phyloP scores from a whole-genome alignment of 1,284 basidiomycete genomes.

The Malassezia slooffiae region DNA sequence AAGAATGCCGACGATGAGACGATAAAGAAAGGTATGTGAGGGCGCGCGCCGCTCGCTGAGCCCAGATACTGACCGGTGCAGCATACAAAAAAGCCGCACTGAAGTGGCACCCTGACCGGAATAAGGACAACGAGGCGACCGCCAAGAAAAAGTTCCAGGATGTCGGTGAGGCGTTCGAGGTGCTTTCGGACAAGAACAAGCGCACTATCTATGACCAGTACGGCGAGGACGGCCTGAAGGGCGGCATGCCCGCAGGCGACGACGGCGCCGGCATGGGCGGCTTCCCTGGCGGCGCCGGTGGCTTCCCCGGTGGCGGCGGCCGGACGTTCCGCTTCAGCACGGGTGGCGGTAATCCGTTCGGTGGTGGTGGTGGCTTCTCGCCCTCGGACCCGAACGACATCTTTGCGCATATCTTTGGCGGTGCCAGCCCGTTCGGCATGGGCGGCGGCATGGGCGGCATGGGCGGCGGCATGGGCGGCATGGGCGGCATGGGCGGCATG shows the following conservation, averaged over 20 bases:
- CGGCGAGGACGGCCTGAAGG: slow-evolving; percentile 88
- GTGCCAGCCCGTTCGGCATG: slow-evolving; percentile 24
- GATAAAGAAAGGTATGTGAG: slow-evolving; percentile 32
- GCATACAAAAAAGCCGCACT: slow-evolving; percentile 53
- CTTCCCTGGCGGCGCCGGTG: slow-evolving; percentile 19
- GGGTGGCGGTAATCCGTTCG: slow-evolving; percentile 12
- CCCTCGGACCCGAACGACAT: slow-evolving; percentile 72
- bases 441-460: slow-evolving; percentile 24
- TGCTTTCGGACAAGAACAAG: slow-evolving; percentile 85
- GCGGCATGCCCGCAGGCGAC: slow-evolving; percentile 43
- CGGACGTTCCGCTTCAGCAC: slow-evolving; percentile 28
- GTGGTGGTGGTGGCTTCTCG: slow-evolving; percentile 36
- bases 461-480: slow-evolving; percentile 19
- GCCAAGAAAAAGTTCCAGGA: slow-evolving; percentile 88
- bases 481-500: slow-evolving; percentile 33
- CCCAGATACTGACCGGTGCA: neutral
- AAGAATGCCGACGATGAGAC: slow-evolving; percentile 40
- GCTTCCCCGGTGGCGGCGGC: slow-evolving; percentile 25
- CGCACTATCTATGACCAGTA: slow-evolving; percentile 85
- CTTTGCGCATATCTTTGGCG: slow-evolving; percentile 59
- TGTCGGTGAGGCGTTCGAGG: slow-evolving; percentile 94
- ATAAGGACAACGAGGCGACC: slow-evolving; percentile 60
- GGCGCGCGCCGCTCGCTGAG: neutral
- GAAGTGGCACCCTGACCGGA: slow-evolving; percentile 86
- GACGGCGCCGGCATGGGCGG: slow-evolving; percentile 41